phyloP scores from a whole-genome alignment of 1,284 basidiomycete species.

The Rhodotorula sp. region DNA sequence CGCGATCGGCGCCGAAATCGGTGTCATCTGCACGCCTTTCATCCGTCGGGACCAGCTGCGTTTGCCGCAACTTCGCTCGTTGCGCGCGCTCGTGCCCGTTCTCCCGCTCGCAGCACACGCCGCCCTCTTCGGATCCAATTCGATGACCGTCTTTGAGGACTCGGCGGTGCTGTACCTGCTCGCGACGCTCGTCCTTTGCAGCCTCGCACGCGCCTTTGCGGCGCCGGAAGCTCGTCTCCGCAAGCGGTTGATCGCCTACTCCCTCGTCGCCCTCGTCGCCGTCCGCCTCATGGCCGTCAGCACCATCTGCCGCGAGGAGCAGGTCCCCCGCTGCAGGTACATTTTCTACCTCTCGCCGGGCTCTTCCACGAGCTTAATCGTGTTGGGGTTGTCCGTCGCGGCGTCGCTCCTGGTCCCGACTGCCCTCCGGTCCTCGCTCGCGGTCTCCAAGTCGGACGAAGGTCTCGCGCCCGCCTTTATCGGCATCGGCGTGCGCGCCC shows the following conservation, averaged over 20 bases:
- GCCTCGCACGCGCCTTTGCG: constrained; percentile 53
- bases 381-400: constrained; percentile 60
- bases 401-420: constrained; percentile 64
- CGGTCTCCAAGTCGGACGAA: constrained; percentile 68
- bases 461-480: constrained; percentile 69
- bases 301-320: constrained; percentile 92
- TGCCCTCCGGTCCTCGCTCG: constrained; percentile 61
- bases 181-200: constrained; percentile 60
- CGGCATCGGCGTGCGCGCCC: constrained; percentile 59
- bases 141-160: constrained; percentile 96
- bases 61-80: neutral
- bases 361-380: constrained; percentile 62
- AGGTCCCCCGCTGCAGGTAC: constrained; percentile 77
- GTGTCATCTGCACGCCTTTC: constrained; percentile 45
- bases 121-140: constrained; percentile 66
- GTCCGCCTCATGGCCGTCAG: constrained; percentile 70
- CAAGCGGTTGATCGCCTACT: constrained; percentile 71
- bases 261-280: constrained; percentile 65
- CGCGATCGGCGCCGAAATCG: constrained; percentile 46
- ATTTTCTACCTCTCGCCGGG: constrained; percentile 79
- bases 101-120: constrained; percentile 37
- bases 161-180: constrained; percentile 72
- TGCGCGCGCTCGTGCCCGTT: constrained; percentile 10
- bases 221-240: constrained; percentile 69
- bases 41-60: neutral